Evolutionary conservation across 495 filamentous ascomycete species (phyloP).

Genomic region (Talaromyces proteolyticus): DNA sequence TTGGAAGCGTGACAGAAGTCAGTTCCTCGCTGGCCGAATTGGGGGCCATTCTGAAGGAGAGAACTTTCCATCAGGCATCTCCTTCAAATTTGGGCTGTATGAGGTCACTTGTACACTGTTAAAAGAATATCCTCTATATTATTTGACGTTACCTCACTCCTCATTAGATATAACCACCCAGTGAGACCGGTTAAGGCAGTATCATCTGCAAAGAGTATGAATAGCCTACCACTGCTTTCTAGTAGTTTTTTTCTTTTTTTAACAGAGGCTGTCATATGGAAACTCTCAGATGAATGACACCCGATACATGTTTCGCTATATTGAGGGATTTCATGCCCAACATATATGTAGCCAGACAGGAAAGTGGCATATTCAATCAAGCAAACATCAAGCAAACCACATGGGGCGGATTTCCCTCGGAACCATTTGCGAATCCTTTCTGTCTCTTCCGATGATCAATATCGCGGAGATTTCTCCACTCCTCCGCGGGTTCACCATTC

Average conservation of each 20-base stretch:
- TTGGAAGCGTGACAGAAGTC: neutral
- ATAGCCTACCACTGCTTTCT: neutral
- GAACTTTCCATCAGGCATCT: constrained; percentile 1
- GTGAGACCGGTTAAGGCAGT: no score
- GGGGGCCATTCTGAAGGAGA: neutral
- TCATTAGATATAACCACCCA: neutral
- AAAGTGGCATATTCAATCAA: neutral
- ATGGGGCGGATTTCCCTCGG: neutral
- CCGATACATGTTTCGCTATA: neutral
- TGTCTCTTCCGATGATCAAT: neutral
- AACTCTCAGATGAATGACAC: neutral
- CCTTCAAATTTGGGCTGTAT: neutral
- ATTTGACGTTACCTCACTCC: neutral
- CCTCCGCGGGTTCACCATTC: constrained; percentile 3
- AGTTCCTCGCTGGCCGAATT: neutral
- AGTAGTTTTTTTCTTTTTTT: no score
- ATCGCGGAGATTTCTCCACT: constrained; percentile 1
- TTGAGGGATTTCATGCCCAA: neutral
- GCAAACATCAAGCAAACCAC: neutral
- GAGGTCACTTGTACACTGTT: neutral
- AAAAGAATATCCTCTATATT: neutral
- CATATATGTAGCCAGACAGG: neutral
- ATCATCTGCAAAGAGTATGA: neutral
- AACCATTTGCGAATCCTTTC: neutral
- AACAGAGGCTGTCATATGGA: neutral